A percentile compares a stretch with the other conserved stretches of the same genome.
These are phyloP conservation scores for Trichoderma atroviride DNA, from an alignment of 2,329 filamentous ascomycete species.

Conservation along the genomic window DNA sequence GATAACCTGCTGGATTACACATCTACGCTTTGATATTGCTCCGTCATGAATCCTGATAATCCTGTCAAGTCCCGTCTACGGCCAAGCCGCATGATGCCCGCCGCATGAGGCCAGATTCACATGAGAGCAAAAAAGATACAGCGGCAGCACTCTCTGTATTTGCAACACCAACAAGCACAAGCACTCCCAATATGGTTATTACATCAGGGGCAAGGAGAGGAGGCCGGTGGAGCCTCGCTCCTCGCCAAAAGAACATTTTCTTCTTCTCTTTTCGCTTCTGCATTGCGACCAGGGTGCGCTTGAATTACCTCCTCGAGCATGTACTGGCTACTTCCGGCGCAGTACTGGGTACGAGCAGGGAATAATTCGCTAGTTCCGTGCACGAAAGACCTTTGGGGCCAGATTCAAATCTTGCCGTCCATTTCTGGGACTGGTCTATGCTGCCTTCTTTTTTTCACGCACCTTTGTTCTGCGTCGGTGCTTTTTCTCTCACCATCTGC, in stretches of 20 bases:
- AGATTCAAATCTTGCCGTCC: constrained; percentile 7
- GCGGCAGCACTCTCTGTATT: not conserved
- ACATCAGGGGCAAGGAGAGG: constrained; percentile 2
- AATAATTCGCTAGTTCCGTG: not conserved
- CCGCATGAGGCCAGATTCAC: not conserved
- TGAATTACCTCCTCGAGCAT: not conserved
- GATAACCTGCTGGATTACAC: too few species aligned
- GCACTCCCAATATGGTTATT: not conserved
- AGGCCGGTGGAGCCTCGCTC: not conserved
- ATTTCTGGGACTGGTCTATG: not conserved
- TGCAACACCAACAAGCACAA: not conserved
- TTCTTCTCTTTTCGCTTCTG: not conserved
- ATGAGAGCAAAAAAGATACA: not conserved
- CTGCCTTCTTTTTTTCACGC: not conserved
- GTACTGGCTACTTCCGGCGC: not conserved
- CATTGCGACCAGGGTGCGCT: not conserved
- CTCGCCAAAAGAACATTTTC: not conserved
- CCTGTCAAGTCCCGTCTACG: not conserved
- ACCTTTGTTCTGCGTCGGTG: not conserved
- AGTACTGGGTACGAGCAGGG: not conserved
- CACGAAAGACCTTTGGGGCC: not conserved
- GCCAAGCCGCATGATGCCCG: constrained; percentile 11
- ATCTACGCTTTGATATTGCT: not conserved
- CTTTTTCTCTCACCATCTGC: not conserved
- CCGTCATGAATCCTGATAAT: not conserved